Evolutionary conservation across 306 rosid genomes (phyloP).

Genomic region (Dalbergia oliveri): DNA sequence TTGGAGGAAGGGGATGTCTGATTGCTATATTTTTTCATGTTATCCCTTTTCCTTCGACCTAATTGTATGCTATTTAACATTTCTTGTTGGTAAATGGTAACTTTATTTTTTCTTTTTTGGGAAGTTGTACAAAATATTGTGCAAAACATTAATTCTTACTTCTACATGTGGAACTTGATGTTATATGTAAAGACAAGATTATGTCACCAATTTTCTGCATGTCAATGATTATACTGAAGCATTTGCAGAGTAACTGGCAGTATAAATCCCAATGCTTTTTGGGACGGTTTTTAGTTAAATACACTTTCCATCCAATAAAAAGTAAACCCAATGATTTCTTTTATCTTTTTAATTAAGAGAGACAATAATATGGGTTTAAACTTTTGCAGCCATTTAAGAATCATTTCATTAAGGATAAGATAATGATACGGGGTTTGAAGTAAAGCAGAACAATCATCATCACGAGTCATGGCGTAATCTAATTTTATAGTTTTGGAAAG

Average conservation of each 20-base stretch:
- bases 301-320: neutral
- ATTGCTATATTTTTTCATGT: constrained; percentile 47
- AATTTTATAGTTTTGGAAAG: no score
- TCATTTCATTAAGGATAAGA: no score
- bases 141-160: constrained; percentile 16
- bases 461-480: no score
- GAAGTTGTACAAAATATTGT: constrained; percentile 48
- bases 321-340: neutral
- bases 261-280: neutral
- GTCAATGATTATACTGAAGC: neutral
- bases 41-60: no score
- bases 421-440: no score
- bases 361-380: no score
- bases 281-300: no score
- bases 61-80: constrained; percentile 44
- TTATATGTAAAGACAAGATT: neutral
- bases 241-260: no score
- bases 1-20: constrained; percentile 42
- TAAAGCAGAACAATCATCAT: no score
- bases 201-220: constrained; percentile 16
- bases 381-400: no score
- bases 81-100: neutral
- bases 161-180: constrained; percentile 14
- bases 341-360: neutral
- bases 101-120: neutral